Conservation (phyloP, 2,329 filamentous ascomycete genomes). For the Scytalidium sp. region DNA sequence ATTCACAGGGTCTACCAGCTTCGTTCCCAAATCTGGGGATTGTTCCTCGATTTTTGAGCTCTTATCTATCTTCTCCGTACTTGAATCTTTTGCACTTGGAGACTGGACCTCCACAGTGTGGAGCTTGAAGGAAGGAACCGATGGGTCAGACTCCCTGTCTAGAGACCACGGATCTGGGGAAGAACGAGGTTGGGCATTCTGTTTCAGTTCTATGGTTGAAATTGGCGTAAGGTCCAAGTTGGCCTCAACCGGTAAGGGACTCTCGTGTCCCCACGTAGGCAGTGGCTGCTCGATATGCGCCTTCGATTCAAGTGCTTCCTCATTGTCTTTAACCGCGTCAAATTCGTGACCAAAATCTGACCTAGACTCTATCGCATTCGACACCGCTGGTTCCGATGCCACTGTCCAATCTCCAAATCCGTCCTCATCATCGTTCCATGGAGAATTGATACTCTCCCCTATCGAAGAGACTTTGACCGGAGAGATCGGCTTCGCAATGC, state of each 20-base stretch:
- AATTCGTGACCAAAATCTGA: not conserved
- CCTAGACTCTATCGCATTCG: not conserved
- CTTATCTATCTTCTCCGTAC: not conserved
- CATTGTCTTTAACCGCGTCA: slow-evolving; percentile 9
- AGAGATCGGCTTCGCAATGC: slow-evolving; percentile 10
- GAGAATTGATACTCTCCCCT: slow-evolving; percentile 17
- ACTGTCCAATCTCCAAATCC: slow-evolving; percentile 24
- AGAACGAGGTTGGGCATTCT: slow-evolving; percentile 13
- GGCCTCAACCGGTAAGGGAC: not conserved
- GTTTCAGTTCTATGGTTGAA: not conserved
- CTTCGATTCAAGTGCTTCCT: slow-evolving; percentile 10
- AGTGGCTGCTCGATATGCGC: not conserved
- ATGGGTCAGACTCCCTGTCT: not conserved
- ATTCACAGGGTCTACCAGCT: not conserved
- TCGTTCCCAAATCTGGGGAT: too few species aligned
- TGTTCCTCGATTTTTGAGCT: not conserved
- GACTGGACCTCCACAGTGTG: not conserved
- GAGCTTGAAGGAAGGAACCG: not conserved
- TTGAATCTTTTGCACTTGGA: not conserved
- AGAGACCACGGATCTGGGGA: slow-evolving; percentile 27
- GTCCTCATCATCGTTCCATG: slow-evolving; percentile 23
- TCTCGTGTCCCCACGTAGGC: not conserved
- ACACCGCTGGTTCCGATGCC: slow-evolving; percentile 4
- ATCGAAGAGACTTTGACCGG: slow-evolving; percentile 14
- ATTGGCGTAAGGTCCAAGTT: not conserved